A percentile compares a stretch with the other conserved stretches of the same genome.
Evolutionary conservation across 306 rosid species (phyloP).

Genomic region (Cucurbita pepo): DNA sequence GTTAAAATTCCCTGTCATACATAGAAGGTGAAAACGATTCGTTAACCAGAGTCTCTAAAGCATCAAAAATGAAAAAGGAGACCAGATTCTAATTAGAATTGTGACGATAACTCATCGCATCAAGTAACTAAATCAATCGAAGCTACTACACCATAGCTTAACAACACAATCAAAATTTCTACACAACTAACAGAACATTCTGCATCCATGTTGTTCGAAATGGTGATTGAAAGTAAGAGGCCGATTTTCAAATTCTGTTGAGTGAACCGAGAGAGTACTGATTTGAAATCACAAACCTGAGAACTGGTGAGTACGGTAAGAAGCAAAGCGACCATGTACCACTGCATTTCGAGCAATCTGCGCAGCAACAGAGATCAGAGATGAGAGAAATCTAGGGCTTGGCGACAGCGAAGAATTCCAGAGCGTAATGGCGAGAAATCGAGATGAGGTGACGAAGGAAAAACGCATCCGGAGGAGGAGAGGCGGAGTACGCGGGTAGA

Average conservation of each 20-base stretch:
- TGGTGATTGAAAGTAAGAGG: neutral
- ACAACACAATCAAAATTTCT: neutral
- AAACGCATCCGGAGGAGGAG: neutral
- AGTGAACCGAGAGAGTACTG: neutral
- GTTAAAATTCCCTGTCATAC: slow-evolving; percentile 65
- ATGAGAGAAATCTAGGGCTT: neutral
- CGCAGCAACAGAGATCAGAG: neutral
- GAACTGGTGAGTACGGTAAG: slow-evolving; percentile 56
- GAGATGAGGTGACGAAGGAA: neutral
- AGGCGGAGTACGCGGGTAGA: neutral
- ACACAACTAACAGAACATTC: neutral
- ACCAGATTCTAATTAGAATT: neutral
- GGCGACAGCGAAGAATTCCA: neutral
- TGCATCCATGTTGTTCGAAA: neutral
- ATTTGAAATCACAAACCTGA: slow-evolving; percentile 25
- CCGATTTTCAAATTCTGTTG: neutral
- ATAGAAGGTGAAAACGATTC: neutral
- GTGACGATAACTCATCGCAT: neutral
- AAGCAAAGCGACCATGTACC: slow-evolving; percentile 46
- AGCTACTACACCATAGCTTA: neutral
- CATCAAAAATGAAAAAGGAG: neutral
- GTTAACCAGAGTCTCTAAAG: neutral
- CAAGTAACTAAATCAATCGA: neutral
- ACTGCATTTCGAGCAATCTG: slow-evolving; percentile 23
- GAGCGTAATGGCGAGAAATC: neutral